Percentiles rank a stretch among this genome's conserved stretches.
These are phyloP conservation scores for Cantharellus cinnabarinus DNA, from an alignment of 768 basidiomycete genomes.

Conservation along the genomic window DNA sequence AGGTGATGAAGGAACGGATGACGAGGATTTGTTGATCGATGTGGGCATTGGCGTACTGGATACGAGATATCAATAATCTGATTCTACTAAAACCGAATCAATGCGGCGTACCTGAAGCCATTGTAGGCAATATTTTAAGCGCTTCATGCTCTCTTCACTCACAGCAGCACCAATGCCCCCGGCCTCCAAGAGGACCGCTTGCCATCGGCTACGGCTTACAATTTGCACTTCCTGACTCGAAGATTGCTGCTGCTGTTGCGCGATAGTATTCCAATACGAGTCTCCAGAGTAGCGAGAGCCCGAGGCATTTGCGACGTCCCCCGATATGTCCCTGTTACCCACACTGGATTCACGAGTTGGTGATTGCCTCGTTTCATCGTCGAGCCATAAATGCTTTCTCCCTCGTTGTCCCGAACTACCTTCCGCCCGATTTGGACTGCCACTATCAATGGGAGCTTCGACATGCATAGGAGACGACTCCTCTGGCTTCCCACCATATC, in stretches of 20 bases:
- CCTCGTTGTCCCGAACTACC: not conserved
- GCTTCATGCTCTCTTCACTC: conserved; percentile 78
- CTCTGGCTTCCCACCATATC: not conserved
- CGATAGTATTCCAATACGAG: not conserved
- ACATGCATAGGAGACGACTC: not conserved
- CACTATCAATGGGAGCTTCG: not conserved
- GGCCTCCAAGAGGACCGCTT: conserved; percentile 64
- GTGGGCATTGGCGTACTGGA: conserved; percentile 57
- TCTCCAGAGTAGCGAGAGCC: not conserved
- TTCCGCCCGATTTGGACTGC: not conserved
- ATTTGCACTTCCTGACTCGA: conserved; percentile 20
- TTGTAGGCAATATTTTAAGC: conserved; percentile 65
- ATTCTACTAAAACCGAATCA: not conserved
- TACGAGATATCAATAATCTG: not conserved
- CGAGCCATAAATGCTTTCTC: conserved; percentile 2
- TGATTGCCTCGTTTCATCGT: not conserved
- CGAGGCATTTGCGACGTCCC: not conserved
- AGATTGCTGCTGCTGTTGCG: not conserved
- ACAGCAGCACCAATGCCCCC: conserved; percentile 75
- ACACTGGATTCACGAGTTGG: not conserved
- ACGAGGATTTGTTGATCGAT: conserved; percentile 76
- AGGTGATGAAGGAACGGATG: conserved; percentile 64
- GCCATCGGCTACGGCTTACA: conserved; percentile 63
- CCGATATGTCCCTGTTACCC: not conserved
- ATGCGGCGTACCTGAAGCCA: conserved; percentile 52